Conservation (phyloP, 345 rosid genomes). For the Gossypium rotundifolium region DNA sequence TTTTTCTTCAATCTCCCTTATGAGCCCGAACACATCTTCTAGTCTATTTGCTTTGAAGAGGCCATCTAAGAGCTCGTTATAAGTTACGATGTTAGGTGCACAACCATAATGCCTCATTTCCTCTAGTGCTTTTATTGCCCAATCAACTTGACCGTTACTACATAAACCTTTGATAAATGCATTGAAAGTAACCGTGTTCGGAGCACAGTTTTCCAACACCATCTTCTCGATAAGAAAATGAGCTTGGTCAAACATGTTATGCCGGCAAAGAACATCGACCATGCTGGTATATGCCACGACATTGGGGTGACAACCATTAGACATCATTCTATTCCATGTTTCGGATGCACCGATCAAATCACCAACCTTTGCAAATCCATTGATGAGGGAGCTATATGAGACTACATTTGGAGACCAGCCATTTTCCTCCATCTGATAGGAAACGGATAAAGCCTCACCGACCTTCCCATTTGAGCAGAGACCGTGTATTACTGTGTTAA, state of each 20-base stretch:
- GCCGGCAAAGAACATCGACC: conserved; percentile 69
- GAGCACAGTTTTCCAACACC: conserved; percentile 51
- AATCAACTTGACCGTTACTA: conserved; percentile 47
- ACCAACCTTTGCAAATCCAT: conserved; percentile 68
- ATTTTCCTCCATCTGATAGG: conserved; percentile 50
- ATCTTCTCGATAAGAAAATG: conserved; percentile 54
- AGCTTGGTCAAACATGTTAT: conserved; percentile 58
- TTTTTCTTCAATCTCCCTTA: conserved; percentile 41
- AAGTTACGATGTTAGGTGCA: conserved; percentile 54
- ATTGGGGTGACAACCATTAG: conserved; percentile 58
- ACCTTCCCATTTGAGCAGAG: conserved; percentile 51
- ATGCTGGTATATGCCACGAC: conserved; percentile 78
- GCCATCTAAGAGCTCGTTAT: conserved; percentile 65
- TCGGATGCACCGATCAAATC: conserved; percentile 54
- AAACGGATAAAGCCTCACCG: conserved; percentile 45
- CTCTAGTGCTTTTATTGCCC: conserved; percentile 47
- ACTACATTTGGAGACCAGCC: conserved; percentile 44
- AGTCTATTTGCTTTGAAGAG: conserved; percentile 39
- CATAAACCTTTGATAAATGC: conserved; percentile 68
- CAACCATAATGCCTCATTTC: conserved; percentile 49
- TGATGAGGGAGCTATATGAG: conserved; percentile 63
- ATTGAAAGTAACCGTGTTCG: conserved; percentile 59
- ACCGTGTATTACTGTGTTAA: conserved; percentile 61
- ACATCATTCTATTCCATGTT: conserved; percentile 80
- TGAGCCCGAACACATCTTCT: conserved; percentile 40